Evolutionary conservation across 2,329 filamentous ascomycete genomes (phyloP).

Genomic region (Biscogniauxia mediterranea): DNA sequence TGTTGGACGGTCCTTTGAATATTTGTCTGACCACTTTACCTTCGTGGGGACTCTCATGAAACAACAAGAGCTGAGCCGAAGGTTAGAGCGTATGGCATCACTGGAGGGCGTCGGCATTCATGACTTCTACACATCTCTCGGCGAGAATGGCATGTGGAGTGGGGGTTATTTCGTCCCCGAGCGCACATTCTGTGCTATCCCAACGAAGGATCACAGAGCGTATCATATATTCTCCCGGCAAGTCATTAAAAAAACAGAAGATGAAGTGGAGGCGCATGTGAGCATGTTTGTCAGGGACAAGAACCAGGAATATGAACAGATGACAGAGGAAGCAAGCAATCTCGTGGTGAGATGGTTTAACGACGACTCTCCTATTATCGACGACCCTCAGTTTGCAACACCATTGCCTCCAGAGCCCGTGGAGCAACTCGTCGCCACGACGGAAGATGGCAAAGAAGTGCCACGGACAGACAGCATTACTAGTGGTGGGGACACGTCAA

Average conservation of each 20-base stretch:
- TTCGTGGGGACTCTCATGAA: constrained; percentile 81
- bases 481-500: constrained; percentile 20
- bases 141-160: constrained; percentile 64
- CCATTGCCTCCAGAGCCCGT: constrained; percentile 38
- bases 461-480: constrained; percentile 27
- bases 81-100: constrained; percentile 61
- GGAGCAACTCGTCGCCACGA: constrained; percentile 35
- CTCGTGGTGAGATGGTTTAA: constrained; percentile 58
- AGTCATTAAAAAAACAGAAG: constrained; percentile 62
- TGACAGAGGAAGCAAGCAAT: constrained; percentile 58
- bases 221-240: constrained; percentile 47
- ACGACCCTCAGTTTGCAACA: constrained; percentile 47
- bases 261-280: constrained; percentile 73
- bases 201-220: constrained; percentile 46
- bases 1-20: constrained; percentile 68
- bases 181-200: constrained; percentile 77
- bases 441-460: constrained; percentile 31
- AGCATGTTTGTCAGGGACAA: constrained; percentile 61
- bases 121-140: constrained; percentile 75
- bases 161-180: constrained; percentile 61
- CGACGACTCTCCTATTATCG: constrained; percentile 43
- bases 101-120: constrained; percentile 66
- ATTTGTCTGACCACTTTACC: constrained; percentile 79
- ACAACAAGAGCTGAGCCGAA: constrained; percentile 66
- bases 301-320: constrained; percentile 62